Evolutionary conservation across 257 asterid species (phyloP), one percentile per base, ranked within the genome.

Genomic region (Scutellaria galericulata): DNA sequence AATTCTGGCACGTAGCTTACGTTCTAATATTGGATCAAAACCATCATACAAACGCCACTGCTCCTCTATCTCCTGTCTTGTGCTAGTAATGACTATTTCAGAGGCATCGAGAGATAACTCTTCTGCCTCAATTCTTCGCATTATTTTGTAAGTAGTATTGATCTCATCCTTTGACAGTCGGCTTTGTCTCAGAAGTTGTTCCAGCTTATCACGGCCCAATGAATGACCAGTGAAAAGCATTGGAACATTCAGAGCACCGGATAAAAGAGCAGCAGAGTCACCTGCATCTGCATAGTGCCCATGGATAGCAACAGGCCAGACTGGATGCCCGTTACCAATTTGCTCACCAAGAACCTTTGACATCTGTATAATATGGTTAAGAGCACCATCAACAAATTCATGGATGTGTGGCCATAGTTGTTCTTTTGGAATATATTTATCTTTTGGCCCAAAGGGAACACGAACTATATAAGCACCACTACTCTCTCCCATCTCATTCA

Each of bases 271-370:
- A 61, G 95, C 89, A 37, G 99, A 80, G 75, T 91, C 97, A 22
- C 99, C 99, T 70, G 99, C 99, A 86, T 94, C 99, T 51, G 99
- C 99, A 81, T 94, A 94, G 86, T 94, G 99, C 77, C 99, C 99
- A 68, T 94, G 99, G 78, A 94, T 80, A 58, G 99, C 97, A 74
- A 75, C 85, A 71, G 99, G 99, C 97, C 99, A 94, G 41, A 94
- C 97, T 66, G 90, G 95, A 86, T 54, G 62, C 52, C 97, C 97
- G 20, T 80, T 66, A 56, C 96, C 95, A 72, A 94, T 90, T 83
- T 94, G 97, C 78, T 91, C 99, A 3, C 97, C 97, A 6, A 94
- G 90, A 85, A 89, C 97, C 84, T 94, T 94, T 44, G 99, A 91
- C 86, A 94, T 87, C 79, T 91, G 87, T 54, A 83, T 56, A 54